Conservation (phyloP, 106 monocot species). For the Acorus gramineus region DNA sequence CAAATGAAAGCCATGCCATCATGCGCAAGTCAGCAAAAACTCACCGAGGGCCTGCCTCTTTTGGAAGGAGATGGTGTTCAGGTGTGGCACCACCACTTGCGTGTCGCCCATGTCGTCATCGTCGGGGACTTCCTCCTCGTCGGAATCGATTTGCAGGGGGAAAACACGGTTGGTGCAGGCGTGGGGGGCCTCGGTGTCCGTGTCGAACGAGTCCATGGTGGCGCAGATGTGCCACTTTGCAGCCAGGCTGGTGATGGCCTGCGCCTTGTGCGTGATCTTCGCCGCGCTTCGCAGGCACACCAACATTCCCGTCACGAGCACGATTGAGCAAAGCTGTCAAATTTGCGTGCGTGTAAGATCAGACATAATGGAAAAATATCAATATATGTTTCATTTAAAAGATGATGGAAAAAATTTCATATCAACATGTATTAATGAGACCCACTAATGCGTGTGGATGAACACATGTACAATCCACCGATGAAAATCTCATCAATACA, state of each 20-base stretch:
- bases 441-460: too few species aligned
- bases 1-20: too few species aligned
- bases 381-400: too few species aligned
- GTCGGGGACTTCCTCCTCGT: conserved; percentile 17
- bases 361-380: too few species aligned
- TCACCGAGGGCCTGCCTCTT: conserved; percentile 92
- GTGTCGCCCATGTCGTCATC: conserved; percentile 49
- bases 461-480: too few species aligned
- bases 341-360: too few species aligned
- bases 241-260: conserved; percentile 79
- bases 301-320: conserved; percentile 57
- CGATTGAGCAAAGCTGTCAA: conserved; percentile 57
- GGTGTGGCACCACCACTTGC: conserved; percentile 26
- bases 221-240: conserved; percentile 78
- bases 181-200: conserved; percentile 22
- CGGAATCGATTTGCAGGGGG: too few species aligned
- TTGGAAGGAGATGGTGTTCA: conserved; percentile 65
- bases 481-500: too few species aligned
- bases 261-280: conserved; percentile 92
- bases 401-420: too few species aligned
- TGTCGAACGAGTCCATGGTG: conserved; percentile 44
- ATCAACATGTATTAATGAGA: too few species aligned
- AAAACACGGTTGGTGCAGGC: not conserved
- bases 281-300: conserved; percentile 80
- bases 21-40: not conserved